Evolutionary conservation across 2,329 filamentous ascomycete species (phyloP).

Genomic region (Pestalotiopsis sp.): DNA sequence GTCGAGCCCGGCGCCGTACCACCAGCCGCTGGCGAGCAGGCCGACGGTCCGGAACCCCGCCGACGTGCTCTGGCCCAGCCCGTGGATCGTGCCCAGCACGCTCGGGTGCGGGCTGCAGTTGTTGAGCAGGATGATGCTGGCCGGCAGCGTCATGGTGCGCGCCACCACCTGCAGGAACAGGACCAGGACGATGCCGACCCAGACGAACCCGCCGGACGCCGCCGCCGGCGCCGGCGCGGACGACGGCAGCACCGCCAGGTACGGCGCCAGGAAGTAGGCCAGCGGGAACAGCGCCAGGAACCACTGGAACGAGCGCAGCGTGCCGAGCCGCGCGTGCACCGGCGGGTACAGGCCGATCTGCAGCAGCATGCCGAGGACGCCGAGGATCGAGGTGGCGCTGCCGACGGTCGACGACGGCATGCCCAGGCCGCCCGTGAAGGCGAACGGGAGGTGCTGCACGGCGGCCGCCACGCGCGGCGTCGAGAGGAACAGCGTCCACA

Average conservation of each 20-base stretch:
- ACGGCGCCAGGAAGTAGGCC: conserved; percentile 69
- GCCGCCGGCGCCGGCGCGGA: conserved; percentile 42
- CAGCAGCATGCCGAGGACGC: conserved; percentile 68
- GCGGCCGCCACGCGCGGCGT: conserved; percentile 55
- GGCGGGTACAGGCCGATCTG: conserved; percentile 71
- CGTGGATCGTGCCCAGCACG: conserved; percentile 60
- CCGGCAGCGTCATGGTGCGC: conserved; percentile 68
- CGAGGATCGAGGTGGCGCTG: conserved; percentile 69
- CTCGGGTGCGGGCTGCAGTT: conserved; percentile 62
- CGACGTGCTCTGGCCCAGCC: conserved; percentile 53
- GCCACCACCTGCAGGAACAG: conserved; percentile 72
- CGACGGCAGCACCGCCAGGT: conserved; percentile 65
- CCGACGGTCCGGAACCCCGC: conserved; percentile 53
- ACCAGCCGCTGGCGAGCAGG: conserved; percentile 51
- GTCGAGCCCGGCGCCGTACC: conserved; percentile 48
- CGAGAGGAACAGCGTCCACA: conserved; percentile 72
- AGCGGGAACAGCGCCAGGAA: conserved; percentile 69
- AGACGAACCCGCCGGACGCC: conserved; percentile 54
- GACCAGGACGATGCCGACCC: conserved; percentile 63
- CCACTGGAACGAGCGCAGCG: conserved; percentile 65
- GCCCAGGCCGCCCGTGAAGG: conserved; percentile 68
- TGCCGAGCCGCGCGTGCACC: conserved; percentile 66
- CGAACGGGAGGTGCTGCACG: conserved; percentile 44
- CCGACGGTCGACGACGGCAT: conserved; percentile 70
- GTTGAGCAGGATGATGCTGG: conserved; percentile 62